Conservation (phyloP, 2,329 filamentous ascomycete species). For the Scedosporium apiospermum region DNA sequence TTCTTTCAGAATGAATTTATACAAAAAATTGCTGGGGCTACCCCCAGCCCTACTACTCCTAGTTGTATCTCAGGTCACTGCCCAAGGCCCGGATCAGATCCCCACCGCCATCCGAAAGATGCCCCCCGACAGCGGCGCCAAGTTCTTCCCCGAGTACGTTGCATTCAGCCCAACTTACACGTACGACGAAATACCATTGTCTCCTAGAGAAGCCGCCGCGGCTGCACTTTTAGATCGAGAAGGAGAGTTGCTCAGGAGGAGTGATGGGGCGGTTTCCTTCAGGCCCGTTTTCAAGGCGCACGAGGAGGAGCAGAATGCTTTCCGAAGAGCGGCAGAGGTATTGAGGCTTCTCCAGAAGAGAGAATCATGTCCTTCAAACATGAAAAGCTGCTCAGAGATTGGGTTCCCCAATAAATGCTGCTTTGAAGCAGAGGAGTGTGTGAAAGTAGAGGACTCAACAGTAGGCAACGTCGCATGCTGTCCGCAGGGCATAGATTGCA, state of each 20-base stretch:
- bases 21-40: conserved; percentile 1
- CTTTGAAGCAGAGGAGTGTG: conserved; percentile 54
- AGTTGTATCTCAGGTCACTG: conserved; percentile 1
- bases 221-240: conserved; percentile 20
- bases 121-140: conserved; percentile 59
- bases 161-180: conserved; percentile 26
- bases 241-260: conserved; percentile 15
- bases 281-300: conserved; percentile 45
- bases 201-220: conserved; percentile 19
- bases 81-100: not conserved
- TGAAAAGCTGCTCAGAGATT: conserved; percentile 53
- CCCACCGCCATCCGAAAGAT: conserved; percentile 65
- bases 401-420: conserved; percentile 66
- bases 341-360: conserved; percentile 43
- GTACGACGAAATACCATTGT: conserved; percentile 15
- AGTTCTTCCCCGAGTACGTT: conserved; percentile 62
- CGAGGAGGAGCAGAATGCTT: conserved; percentile 18
- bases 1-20: not conserved
- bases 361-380: conserved; percentile 59
- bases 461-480: conserved; percentile 69
- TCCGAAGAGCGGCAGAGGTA: conserved; percentile 35
- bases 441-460: conserved; percentile 50
- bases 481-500: conserved; percentile 53
- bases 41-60: conserved; percentile 4
- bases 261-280: conserved; percentile 17